phyloP scores from a whole-genome alignment of 2,329 filamentous ascomycete genomes.

The Salinomyces thailandicus region DNA sequence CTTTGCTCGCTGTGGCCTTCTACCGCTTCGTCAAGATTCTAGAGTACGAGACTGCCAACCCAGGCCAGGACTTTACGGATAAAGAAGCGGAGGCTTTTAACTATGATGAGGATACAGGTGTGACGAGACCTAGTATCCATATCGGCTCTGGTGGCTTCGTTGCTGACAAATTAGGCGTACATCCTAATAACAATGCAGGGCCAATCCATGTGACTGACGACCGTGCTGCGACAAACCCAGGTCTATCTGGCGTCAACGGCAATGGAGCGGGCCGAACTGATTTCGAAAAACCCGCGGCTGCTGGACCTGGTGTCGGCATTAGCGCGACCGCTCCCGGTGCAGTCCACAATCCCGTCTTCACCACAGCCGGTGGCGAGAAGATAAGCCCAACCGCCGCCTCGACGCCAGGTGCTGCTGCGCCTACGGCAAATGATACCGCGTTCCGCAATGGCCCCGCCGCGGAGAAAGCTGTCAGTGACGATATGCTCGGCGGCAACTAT shows the following conservation, averaged over 20 bases:
- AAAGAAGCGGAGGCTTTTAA: constrained; percentile 29
- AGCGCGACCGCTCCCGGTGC: not conserved
- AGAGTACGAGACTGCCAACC: constrained; percentile 43
- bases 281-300: not conserved
- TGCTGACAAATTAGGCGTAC: constrained; percentile 4
- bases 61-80: constrained; percentile 38
- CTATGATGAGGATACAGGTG: constrained; percentile 27
- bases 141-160: not conserved
- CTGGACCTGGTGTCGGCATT: not conserved
- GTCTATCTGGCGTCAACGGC: not conserved
- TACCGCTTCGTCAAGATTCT: constrained; percentile 40
- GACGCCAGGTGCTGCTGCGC: not conserved
- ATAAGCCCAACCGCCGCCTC: not conserved
- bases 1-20: constrained; percentile 37
- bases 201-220: not conserved
- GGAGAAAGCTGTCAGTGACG: not conserved
- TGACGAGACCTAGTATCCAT: constrained; percentile 16
- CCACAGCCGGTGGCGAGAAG: not conserved
- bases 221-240: not conserved
- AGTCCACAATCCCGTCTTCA: not conserved
- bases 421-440: constrained; percentile 1
- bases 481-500: constrained; percentile 2
- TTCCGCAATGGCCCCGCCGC: constrained; percentile 4
- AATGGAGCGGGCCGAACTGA: not conserved
- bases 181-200: not conserved